phyloP scores from a whole-genome alignment of 176 grass and related monocot genomes.

The Juncus effusus region DNA sequence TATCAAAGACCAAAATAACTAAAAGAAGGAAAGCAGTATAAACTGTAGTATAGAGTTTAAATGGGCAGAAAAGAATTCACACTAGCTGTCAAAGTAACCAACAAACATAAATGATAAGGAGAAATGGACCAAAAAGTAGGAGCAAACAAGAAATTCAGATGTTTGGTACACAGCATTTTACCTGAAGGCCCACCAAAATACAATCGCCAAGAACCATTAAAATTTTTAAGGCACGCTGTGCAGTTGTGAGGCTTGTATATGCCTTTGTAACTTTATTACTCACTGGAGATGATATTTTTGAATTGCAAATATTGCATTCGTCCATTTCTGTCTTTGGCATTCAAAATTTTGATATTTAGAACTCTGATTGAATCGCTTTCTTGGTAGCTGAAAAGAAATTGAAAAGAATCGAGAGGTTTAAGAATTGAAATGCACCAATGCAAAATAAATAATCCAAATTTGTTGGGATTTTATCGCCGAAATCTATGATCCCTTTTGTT shows the following conservation, averaged over 20 bases:
- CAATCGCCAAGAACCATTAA: conserved; percentile 82
- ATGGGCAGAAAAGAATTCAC: no score
- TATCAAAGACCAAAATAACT: no score
- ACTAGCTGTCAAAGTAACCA: no score
- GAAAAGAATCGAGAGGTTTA: conserved; percentile 17
- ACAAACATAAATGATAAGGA: no score
- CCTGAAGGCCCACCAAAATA: conserved; percentile 84
- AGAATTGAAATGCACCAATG: conserved; percentile 18
- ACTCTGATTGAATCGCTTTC: conserved; percentile 20
- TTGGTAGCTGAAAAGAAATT: neutral
- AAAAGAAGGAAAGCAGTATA: no score
- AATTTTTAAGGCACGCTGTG: conserved; percentile 63
- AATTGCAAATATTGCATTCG: conserved; percentile 73
- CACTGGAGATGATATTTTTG: conserved; percentile 46
- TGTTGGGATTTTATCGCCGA: no score
- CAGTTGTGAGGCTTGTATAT: conserved; percentile 66
- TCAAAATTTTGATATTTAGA: neutral
- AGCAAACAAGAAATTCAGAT: no score
- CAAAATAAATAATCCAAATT: conserved; percentile 7
- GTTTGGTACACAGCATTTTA: no score
- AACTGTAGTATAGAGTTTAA: no score
- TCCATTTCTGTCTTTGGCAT: conserved; percentile 44
- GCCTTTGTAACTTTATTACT: conserved; percentile 58
- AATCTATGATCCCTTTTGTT: no score
- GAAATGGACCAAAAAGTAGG: no score